A percentile compares a stretch with the other conserved stretches of the same genome.
phyloP scores from a whole-genome alignment of 805 yeast species.

The Isabelozyma heimii region DNA sequence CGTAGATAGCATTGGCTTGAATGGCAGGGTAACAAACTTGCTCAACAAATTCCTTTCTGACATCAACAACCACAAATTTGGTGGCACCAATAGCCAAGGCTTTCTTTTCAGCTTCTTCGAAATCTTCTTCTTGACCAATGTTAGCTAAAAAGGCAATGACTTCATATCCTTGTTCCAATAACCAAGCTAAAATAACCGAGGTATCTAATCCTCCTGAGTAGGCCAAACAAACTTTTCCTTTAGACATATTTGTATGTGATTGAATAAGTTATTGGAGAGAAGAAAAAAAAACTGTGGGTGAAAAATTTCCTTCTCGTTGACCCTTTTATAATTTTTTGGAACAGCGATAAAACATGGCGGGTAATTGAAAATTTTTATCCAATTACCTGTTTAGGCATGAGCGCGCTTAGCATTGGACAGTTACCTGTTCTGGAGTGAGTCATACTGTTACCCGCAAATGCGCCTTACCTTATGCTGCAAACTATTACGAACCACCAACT shows the following conservation, averaged over 20 bases:
- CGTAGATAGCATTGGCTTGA: slow-evolving; percentile 96
- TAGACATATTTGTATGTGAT: slow-evolving; percentile 63
- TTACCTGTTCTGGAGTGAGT: neutral
- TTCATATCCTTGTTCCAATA: slow-evolving; percentile 96
- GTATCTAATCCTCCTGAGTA: slow-evolving; percentile 99
- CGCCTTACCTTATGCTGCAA: slow-evolving; percentile 1
- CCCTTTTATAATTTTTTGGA: neutral
- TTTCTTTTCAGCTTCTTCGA: slow-evolving; percentile 93
- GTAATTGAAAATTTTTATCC: neutral
- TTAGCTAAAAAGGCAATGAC: slow-evolving; percentile 98
- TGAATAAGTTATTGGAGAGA: neutral
- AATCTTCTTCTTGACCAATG: slow-evolving; percentile 99
- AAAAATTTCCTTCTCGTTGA: neutral
- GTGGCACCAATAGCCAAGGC: slow-evolving; percentile 97
- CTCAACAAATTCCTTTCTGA: slow-evolving; percentile 91
- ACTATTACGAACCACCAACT: slow-evolving; percentile 1
- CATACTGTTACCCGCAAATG: neutral
- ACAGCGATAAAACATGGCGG: neutral
- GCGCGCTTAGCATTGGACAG: neutral
- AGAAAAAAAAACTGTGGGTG: neutral
- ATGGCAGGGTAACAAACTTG: slow-evolving; percentile 94
- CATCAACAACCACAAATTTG: slow-evolving; percentile 90
- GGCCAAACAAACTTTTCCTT: slow-evolving; percentile 98
- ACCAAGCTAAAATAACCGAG: slow-evolving; percentile 97
- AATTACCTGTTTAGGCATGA: neutral